Percentiles rank a stretch among this genome's conserved stretches.
phyloP scores from a whole-genome alignment of 805 yeast genomes.

The Yamadazyma kitorensis region DNA sequence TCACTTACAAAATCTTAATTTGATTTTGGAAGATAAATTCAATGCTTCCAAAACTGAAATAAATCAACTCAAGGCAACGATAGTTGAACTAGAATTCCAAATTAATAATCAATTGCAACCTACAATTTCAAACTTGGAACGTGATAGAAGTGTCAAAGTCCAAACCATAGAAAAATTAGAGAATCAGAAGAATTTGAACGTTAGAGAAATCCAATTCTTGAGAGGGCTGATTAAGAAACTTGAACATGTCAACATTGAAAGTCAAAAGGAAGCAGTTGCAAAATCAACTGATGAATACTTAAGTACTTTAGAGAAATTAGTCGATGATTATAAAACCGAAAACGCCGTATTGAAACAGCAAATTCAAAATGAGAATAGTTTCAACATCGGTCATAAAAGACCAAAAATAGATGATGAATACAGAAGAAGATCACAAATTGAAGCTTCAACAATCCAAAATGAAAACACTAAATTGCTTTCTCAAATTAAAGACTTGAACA shows the following conservation, averaged over 20 bases:
- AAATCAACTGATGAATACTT: conserved; percentile 35
- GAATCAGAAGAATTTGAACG: conserved; percentile 50
- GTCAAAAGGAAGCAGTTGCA: conserved; percentile 22
- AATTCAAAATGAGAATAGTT: conserved; percentile 19
- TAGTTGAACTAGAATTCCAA: conserved; percentile 11
- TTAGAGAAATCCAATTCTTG: conserved; percentile 57
- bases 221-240: conserved; percentile 53
- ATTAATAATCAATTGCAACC: conserved; percentile 13
- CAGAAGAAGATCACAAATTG: conserved; percentile 14
- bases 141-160: conserved; percentile 13
- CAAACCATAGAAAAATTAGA: conserved; percentile 37
- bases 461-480: conserved; percentile 40
- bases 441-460: conserved; percentile 23
- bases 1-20: conserved; percentile 25
- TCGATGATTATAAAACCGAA: conserved; percentile 56
- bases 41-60: conserved; percentile 19
- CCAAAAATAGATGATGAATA: conserved; percentile 23
- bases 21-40: conserved; percentile 37
- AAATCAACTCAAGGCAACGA: conserved; percentile 16
- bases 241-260: conserved; percentile 27
- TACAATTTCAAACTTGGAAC: conserved; percentile 10
- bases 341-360: conserved; percentile 43
- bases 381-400: conserved; percentile 21
- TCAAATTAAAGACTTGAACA: conserved; percentile 33
- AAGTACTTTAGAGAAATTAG: conserved; percentile 43